Evolutionary conservation across 2,329 filamentous ascomycete genomes (phyloP), one percentile per base, ranked within the genome.

Genomic region (Dothidotthia symphoricarpi): DNA sequence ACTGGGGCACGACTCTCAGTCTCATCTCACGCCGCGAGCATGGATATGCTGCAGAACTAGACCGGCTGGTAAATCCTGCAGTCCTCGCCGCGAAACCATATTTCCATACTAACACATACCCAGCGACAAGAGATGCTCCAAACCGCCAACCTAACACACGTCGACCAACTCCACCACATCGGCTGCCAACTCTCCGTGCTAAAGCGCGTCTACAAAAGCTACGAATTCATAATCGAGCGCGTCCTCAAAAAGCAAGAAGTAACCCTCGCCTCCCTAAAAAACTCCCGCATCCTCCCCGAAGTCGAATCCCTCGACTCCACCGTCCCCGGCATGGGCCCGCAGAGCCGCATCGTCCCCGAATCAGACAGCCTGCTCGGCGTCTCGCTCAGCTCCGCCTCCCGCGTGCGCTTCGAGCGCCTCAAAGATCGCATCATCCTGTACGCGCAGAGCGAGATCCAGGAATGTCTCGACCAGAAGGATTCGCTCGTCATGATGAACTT

Each of bases 401-500:
- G 74, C 12, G 75, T 76, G 17, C 72, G 81, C 2, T 84, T 85
- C 52, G 71, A 78, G 36, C 69, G 81, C 6, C 67, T 85, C 3
- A 72, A 74, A 43, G 77, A 83, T 51, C 73, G 78, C 28, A 72
- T 83, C 37, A 70, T 76, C 38, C 68, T 82, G 27, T 75, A 83
- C 32, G 81, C 82, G 43, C 61, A 84, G 27, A 78, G 74, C 50
- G 78, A 81, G 40, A 80, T 82, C 16, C 70, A 77, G 34, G 80
- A 82, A 51, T 80, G 79, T 41, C 64, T 88, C 15, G 78, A 78
- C 17, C 84, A 88, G 62, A 88, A 87, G 57, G 81, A 83, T 16
- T 80, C 80, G 0, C 69, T 89, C 16, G 82, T 85, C 3, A 77
- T 78, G 46, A 80, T 87, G 59, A 88, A 88, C 61, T 88, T 88